Conservation (phyloP, 768 basidiomycete species). For the Rhodotorula babjevae region DNA sequence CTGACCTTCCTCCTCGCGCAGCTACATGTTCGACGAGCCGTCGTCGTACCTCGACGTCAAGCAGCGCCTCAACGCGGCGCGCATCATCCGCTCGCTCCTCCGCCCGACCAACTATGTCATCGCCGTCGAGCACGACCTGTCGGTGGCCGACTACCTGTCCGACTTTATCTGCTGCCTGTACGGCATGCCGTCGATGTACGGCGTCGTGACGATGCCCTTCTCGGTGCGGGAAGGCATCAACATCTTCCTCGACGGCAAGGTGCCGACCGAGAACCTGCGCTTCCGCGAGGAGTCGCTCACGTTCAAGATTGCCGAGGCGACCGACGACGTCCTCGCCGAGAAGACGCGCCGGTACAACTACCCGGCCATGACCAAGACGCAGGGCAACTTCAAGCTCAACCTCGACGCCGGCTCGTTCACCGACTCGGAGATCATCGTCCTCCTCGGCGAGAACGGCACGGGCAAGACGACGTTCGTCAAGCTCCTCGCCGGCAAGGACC, state of each 20-base stretch:
- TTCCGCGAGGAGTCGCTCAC: slow-evolving; percentile 92
- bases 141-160: slow-evolving; percentile 94
- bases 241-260: slow-evolving; percentile 97
- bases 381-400: slow-evolving; percentile 90
- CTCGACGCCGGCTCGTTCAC: slow-evolving; percentile 86
- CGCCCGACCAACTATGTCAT: slow-evolving; percentile 83
- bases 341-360: slow-evolving; percentile 87
- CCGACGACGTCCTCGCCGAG: slow-evolving; percentile 79
- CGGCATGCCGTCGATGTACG: slow-evolving; percentile 94
- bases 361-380: slow-evolving; percentile 93
- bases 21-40: slow-evolving; percentile 99
- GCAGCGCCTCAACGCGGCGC: slow-evolving; percentile 89
- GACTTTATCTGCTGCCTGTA: slow-evolving; percentile 98
- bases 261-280: slow-evolving; percentile 95
- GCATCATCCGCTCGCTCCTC: slow-evolving; percentile 85
- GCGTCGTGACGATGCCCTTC: slow-evolving; percentile 98
- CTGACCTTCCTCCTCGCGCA: slow-evolving; percentile 44
- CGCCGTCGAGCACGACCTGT: slow-evolving; percentile 97
- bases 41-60: slow-evolving; percentile 96
- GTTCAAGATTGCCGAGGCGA: slow-evolving; percentile 96
- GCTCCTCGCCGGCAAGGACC: slow-evolving; percentile 78
- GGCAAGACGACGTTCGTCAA: slow-evolving; percentile 97
- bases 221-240: slow-evolving; percentile 98
- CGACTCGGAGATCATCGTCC: slow-evolving; percentile 99
- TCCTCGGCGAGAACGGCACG: slow-evolving; percentile 98